Evolutionary conservation across 176 grass and related monocot genomes (phyloP).

Genomic region (Areca catechu): DNA sequence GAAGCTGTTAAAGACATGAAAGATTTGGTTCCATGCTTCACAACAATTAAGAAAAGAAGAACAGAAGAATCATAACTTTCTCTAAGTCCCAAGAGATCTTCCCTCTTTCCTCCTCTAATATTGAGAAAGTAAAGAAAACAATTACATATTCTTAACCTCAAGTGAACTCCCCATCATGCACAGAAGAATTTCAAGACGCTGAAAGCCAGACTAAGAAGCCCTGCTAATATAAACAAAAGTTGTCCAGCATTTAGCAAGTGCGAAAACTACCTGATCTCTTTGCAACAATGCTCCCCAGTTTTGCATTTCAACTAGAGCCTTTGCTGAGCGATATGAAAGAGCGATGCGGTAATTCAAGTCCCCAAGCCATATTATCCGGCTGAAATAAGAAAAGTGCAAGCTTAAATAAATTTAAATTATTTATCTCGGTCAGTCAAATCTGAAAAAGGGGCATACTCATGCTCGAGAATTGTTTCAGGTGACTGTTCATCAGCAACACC

Average conservation of each 20-base stretch:
- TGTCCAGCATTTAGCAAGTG: too few species aligned
- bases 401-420: too few species aligned
- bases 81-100: neutral
- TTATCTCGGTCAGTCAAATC: too few species aligned
- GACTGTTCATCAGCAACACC: conserved; percentile 51
- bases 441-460: conserved; percentile 44
- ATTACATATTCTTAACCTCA: neutral
- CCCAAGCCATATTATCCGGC: conserved; percentile 93
- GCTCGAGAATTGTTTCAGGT: conserved; percentile 76
- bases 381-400: conserved; percentile 24
- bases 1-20: conserved; percentile 44
- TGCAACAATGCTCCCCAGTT: conserved; percentile 83
- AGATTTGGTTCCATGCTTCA: conserved; percentile 6
- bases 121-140: too few species aligned
- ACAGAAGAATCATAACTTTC: conserved; percentile 6
- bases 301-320: conserved; percentile 91
- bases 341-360: conserved; percentile 95
- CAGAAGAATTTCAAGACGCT: neutral
- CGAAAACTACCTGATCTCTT: conserved; percentile 67
- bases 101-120: too few species aligned
- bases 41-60: neutral
- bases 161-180: neutral
- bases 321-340: conserved; percentile 83
- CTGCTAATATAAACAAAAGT: neutral
- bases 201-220: neutral